Conservation (phyloP, 164 flowering plant species). For the Berberis vulgaris region DNA sequence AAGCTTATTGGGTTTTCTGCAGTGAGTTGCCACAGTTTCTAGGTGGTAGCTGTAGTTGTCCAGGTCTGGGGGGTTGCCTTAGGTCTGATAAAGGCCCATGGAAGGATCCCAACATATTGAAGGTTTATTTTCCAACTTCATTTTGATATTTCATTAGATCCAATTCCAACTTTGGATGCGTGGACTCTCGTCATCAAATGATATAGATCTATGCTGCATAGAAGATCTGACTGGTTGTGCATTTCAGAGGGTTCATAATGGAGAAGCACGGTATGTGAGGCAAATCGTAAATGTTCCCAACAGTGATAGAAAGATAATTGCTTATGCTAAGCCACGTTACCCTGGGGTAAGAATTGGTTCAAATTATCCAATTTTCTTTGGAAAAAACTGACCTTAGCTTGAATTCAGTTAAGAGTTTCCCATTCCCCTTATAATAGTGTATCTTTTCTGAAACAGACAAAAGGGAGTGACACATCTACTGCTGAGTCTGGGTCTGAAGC, state of each 20-base stretch:
- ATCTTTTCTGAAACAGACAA: conserved; percentile 34
- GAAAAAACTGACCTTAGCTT: neutral
- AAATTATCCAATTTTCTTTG: neutral
- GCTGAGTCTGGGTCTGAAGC: conserved; percentile 98
- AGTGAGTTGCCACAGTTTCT: conserved; percentile 64
- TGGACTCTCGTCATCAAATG: neutral
- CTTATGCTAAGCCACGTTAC: conserved; percentile 76
- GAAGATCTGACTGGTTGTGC: neutral
- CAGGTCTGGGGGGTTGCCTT: conserved; percentile 34
- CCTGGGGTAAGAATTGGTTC: conserved; percentile 34
- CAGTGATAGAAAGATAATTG: conserved; percentile 69
- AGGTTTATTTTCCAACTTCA: conserved; percentile 14
- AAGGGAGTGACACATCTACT: conserved; percentile 88
- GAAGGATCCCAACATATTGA: conserved; percentile 31
- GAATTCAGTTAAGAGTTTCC: conserved; percentile 1
- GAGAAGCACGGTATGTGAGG: conserved; percentile 60
- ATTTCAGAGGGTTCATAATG: conserved; percentile 42
- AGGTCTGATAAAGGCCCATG: conserved; percentile 42
- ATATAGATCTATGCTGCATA: neutral
- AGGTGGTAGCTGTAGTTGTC: conserved; percentile 39
- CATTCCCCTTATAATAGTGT: neutral
- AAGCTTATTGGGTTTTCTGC: conserved; percentile 11
- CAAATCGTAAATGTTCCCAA: conserved; percentile 74
- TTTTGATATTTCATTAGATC: neutral
- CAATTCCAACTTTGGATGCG: neutral